Percentiles rank a stretch among this genome's conserved stretches.
These are phyloP conservation scores for Thelephora terrestris DNA, from an alignment of 1,284 basidiomycete species.

Conservation along the genomic window DNA sequence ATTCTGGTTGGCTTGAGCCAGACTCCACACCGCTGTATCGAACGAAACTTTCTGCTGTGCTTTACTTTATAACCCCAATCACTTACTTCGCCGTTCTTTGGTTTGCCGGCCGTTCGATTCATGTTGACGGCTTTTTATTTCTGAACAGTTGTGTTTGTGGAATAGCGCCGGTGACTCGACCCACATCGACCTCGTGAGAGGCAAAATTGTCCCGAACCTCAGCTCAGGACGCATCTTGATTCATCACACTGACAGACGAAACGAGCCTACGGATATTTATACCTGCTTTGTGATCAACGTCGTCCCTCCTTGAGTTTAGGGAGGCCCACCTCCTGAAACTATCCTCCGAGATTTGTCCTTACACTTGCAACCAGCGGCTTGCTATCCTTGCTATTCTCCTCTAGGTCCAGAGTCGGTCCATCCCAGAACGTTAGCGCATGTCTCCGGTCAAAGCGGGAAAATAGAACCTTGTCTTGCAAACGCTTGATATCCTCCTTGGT, in stretches of 20 bases:
- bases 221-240: constrained; percentile 54
- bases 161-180: too few species aligned
- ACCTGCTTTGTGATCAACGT: constrained; percentile 31
- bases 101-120: too few species aligned
- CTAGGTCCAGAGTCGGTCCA: constrained; percentile 85
- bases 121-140: too few species aligned
- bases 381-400: constrained; percentile 84
- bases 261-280: constrained; percentile 94
- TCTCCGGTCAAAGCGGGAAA: not conserved
- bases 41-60: too few species aligned
- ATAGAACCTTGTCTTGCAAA: constrained; percentile 80
- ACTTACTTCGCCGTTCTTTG: too few species aligned
- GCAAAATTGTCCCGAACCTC: constrained; percentile 80
- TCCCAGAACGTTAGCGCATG: constrained; percentile 33
- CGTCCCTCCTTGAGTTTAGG: not conserved
- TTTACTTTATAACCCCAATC: too few species aligned
- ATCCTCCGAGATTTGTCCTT: constrained; percentile 86
- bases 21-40: too few species aligned
- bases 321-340: constrained; percentile 67
- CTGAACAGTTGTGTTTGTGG: too few species aligned
- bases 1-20: too few species aligned
- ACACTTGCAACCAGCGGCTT: constrained; percentile 92
- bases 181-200: too few species aligned
- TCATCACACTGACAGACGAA: constrained; percentile 90
- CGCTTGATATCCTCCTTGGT: constrained; percentile 96